Conservation (phyloP, 2,329 filamentous ascomycete species). For the Ophiocordyceps camponoti-rufipedis region DNA sequence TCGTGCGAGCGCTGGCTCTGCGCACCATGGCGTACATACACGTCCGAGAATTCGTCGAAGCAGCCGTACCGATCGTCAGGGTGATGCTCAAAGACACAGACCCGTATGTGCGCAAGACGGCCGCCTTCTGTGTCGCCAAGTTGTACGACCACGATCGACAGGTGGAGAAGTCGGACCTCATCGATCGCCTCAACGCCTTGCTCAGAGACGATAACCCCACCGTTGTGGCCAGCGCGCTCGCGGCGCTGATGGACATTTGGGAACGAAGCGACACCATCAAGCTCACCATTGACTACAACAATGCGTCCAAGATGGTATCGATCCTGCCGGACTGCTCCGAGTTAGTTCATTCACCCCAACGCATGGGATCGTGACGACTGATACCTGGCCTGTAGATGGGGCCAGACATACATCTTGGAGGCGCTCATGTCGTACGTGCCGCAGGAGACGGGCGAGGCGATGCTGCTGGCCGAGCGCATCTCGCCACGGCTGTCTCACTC, state of each 20-base stretch:
- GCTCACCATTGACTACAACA: conserved; percentile 91
- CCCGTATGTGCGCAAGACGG: conserved; percentile 94
- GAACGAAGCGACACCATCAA: conserved; percentile 95
- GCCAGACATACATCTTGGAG: conserved; percentile 95
- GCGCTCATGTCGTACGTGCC: conserved; percentile 96
- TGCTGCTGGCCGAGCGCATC: conserved; percentile 81
- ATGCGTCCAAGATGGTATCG: conserved; percentile 94
- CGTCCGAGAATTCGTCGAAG: conserved; percentile 86
- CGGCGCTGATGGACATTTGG: conserved; percentile 93
- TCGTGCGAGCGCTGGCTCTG: conserved; percentile 79
- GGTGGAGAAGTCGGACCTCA: conserved; percentile 80
- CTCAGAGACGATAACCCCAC: conserved; percentile 93
- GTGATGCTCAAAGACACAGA: conserved; percentile 69
- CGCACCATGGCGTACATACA: conserved; percentile 97
- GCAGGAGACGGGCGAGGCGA: conserved; percentile 73
- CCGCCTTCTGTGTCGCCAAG: conserved; percentile 90
- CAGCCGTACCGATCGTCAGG: conserved; percentile 71
- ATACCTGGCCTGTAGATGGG: conserved; percentile 47
- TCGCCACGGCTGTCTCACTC: conserved; percentile 91
- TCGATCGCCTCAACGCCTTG: conserved; percentile 77
- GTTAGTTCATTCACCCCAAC: conserved; percentile 32
- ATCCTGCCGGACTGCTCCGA: conserved; percentile 95
- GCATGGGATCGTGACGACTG: not conserved
- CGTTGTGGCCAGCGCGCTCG: conserved; percentile 85
- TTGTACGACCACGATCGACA: conserved; percentile 90